phyloP scores from a whole-genome alignment of 805 yeast species.

The Scheffersomyces lignosus region DNA sequence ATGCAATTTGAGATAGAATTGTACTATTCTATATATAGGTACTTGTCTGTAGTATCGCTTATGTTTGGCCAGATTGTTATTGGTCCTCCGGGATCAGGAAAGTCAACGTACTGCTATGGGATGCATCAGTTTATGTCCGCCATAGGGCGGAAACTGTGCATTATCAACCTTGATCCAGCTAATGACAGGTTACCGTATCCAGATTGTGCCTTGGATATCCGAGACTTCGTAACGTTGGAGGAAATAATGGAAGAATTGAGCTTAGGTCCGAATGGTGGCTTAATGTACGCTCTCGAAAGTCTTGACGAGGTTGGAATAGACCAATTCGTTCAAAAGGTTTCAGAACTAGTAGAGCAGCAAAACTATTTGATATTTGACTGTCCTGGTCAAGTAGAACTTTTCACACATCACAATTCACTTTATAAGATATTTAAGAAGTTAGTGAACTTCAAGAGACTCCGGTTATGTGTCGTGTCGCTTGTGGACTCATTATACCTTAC shows the following conservation, averaged over 20 bases:
- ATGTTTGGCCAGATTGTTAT: constrained; percentile 88
- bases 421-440: constrained; percentile 64
- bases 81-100: constrained; percentile 98
- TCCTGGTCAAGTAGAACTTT: constrained; percentile 95
- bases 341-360: constrained; percentile 49
- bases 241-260: constrained; percentile 72
- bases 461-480: constrained; percentile 82
- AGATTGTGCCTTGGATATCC: constrained; percentile 66
- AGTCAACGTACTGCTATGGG: constrained; percentile 92
- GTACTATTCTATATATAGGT: too few relatives aligned
- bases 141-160: constrained; percentile 84
- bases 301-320: constrained; percentile 47
- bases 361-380: constrained; percentile 81
- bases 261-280: constrained; percentile 88
- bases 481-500: constrained; percentile 82
- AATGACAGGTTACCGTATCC: constrained; percentile 72
- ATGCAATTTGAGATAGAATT: too few relatives aligned
- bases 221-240: constrained; percentile 74
- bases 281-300: constrained; percentile 77
- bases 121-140: constrained; percentile 90
- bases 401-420: constrained; percentile 83
- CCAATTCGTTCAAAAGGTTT: constrained; percentile 55
- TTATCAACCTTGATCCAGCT: constrained; percentile 91
- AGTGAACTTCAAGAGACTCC: constrained; percentile 54
- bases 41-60: too few relatives aligned